phyloP scores from a whole-genome alignment of 805 yeast species.

The Sugiyamaella smithiae region DNA sequence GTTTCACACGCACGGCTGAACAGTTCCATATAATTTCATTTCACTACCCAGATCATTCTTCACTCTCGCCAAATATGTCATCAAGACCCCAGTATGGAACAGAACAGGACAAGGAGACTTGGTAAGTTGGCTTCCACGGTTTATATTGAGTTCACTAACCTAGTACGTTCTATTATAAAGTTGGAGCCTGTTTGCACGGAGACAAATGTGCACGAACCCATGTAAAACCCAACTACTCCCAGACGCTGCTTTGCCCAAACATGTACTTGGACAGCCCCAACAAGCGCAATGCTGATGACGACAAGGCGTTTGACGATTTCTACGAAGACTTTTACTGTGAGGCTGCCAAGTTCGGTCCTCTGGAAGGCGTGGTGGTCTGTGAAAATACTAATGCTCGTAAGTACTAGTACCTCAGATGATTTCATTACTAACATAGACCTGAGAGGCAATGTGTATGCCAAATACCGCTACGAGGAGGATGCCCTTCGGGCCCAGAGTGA shows the following conservation, averaged over 20 bases:
- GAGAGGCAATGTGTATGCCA: slow-evolving; percentile 80
- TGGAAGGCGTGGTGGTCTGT: slow-evolving; percentile 68
- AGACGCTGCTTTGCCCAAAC: slow-evolving; percentile 62
- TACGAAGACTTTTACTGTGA: slow-evolving; percentile 72
- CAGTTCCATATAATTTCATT: no score
- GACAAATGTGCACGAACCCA: slow-evolving; percentile 75
- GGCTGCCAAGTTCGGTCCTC: slow-evolving; percentile 46
- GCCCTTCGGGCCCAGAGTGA: slow-evolving; percentile 60
- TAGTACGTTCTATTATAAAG: slow-evolving; percentile 60
- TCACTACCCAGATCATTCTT: no score
- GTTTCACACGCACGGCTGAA: no score
- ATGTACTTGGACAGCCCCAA: slow-evolving; percentile 57
- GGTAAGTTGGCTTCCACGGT: no score
- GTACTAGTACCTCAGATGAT: slow-evolving; percentile 38
- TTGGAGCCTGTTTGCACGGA: slow-evolving; percentile 94
- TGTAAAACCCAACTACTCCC: slow-evolving; percentile 60
- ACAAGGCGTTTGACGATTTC: slow-evolving; percentile 55
- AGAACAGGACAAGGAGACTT: slow-evolving; percentile 2
- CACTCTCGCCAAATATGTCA: no score
- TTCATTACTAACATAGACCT: slow-evolving; percentile 44
- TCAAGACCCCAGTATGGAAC: neutral
- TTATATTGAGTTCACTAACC: no score
- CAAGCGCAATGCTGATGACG: slow-evolving; percentile 38
- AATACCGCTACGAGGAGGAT: slow-evolving; percentile 51
- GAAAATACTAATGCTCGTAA: slow-evolving; percentile 52